Evolutionary conservation across 257 asterid species (phyloP).

Genomic region (Solanum clarkiae): DNA sequence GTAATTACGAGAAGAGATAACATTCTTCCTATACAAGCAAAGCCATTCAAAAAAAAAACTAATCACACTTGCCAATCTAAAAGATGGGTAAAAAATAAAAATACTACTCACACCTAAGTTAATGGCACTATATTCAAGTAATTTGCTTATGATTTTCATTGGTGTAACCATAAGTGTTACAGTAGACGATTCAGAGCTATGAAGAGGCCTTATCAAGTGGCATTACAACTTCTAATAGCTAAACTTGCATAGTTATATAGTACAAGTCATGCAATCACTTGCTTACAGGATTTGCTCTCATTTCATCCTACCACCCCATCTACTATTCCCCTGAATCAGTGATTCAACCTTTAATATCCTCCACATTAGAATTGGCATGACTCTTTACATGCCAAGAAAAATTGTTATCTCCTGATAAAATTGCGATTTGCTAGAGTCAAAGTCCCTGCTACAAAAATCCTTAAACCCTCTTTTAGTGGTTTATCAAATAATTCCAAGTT

Average conservation of each 20-base stretch:
- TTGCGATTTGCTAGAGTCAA: slow-evolving; percentile 46
- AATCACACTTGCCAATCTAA: not conserved
- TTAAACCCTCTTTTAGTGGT: slow-evolving; percentile 57
- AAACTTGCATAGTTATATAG: slow-evolving; percentile 11
- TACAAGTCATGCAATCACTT: slow-evolving; percentile 12
- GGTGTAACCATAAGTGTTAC: not conserved
- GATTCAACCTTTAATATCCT: slow-evolving; percentile 59
- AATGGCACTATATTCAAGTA: not conserved
- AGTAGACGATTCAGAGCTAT: not conserved
- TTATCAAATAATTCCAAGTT: slow-evolving; percentile 65
- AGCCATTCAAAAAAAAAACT: not conserved
- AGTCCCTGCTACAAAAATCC: slow-evolving; percentile 39
- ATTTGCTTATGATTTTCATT: not conserved
- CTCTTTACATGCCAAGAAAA: slow-evolving; percentile 49
- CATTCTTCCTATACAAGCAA: not conserved
- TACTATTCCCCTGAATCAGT: slow-evolving; percentile 34
- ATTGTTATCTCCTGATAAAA: slow-evolving; percentile 46
- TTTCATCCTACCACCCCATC: slow-evolving; percentile 36
- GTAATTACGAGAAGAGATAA: not conserved
- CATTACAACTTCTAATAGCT: not conserved
- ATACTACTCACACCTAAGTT: not conserved
- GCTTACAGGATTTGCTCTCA: slow-evolving; percentile 12
- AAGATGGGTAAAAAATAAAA: not conserved
- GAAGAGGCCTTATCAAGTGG: not conserved
- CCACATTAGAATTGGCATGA: slow-evolving; percentile 51